Evolutionary conservation across 2,329 filamentous ascomycete species (phyloP), one percentile per base, ranked within the genome.

Genomic region (Beauveria varroae): DNA sequence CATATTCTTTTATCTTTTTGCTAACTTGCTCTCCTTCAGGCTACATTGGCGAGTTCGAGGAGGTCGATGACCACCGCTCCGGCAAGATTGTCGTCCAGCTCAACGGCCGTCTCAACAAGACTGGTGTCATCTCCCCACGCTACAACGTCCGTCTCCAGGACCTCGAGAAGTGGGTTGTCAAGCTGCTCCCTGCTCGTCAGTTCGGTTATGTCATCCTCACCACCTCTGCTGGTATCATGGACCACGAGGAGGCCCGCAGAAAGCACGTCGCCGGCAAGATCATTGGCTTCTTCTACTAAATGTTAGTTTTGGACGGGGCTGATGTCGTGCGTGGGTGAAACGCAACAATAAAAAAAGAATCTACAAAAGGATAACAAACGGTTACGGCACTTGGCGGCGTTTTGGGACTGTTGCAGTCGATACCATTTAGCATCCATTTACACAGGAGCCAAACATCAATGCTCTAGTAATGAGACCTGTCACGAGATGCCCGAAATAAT

Each of bases 31-130:
- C 16, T 55, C 63, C 63, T 68, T 24, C 73, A 97, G 93, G 93
- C 75, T 98, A 97, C 85, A 98, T 98, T 78, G 93, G 93, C 80
- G 93, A 98, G 83, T 99, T 98, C 79, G 95, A 99, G 86, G 92
- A 98, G 83, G 89, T 99, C 71, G 95, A 99, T 73, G 93, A 99
- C 84, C 95, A 99, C 88, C 92, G 95, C 79, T 95, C 93, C 75
- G 95, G 95, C 86, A 99, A 99, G 89, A 96, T 99, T 68, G 92
- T 99, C 73, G 95, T 99, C 75, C 95, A 99, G 87, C 89, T 99
- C 70, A 99, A 96, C 83, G 95, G 95, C 80, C 95, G 92, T 72
- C 86, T 97, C 80, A 97, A 97, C 90, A 97, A 98, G 89, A 95
- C 90, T 68, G 95, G 93, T 86, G 93, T 97, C 83, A 99, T 99